These are phyloP conservation scores for Aphanomyces euteiches DNA, from an alignment of 352 stramenopile species.

Conservation along the genomic window DNA sequence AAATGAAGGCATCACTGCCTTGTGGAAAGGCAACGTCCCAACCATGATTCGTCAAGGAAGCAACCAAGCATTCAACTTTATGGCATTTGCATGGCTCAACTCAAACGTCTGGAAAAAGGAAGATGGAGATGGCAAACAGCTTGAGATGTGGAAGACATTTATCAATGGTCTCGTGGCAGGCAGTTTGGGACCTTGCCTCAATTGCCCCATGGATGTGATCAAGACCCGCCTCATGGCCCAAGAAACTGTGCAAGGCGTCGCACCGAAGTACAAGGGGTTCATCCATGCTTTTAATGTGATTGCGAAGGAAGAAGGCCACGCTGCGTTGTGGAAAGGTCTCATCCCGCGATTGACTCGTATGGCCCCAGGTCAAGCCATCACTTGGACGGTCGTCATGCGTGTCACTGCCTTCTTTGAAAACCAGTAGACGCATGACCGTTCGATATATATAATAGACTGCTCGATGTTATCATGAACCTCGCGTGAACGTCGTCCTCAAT, in stretches of 20 bases:
- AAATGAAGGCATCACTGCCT: constrained; percentile 90
- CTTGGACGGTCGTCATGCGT: constrained; percentile 89
- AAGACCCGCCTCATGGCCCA: constrained; percentile 93
- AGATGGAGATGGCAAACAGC: constrained; percentile 84
- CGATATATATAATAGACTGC: not conserved
- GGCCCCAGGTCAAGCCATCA: constrained; percentile 96
- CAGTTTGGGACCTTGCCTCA: constrained; percentile 80
- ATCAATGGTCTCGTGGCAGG: constrained; percentile 89
- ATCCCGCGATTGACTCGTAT: constrained; percentile 93
- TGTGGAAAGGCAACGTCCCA: constrained; percentile 96
- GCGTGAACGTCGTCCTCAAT: no score
- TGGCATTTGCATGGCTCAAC: constrained; percentile 89
- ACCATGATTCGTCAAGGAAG: constrained; percentile 96
- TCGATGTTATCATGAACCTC: no score
- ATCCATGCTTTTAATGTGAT: constrained; percentile 91
- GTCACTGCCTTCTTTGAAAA: constrained; percentile 87
- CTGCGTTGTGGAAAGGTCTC: constrained; percentile 96
- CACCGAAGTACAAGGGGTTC: constrained; percentile 95
- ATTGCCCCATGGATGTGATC: constrained; percentile 91
- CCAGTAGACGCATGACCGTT: constrained; percentile 18
- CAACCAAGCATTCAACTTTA: constrained; percentile 99
- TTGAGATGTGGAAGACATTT: constrained; percentile 92
- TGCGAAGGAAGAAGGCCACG: constrained; percentile 90
- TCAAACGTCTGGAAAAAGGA: constrained; percentile 90
- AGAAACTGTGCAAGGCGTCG: constrained; percentile 83